Conservation (phyloP, 2,329 filamentous ascomycete genomes). For the Phoma herbarum region DNA sequence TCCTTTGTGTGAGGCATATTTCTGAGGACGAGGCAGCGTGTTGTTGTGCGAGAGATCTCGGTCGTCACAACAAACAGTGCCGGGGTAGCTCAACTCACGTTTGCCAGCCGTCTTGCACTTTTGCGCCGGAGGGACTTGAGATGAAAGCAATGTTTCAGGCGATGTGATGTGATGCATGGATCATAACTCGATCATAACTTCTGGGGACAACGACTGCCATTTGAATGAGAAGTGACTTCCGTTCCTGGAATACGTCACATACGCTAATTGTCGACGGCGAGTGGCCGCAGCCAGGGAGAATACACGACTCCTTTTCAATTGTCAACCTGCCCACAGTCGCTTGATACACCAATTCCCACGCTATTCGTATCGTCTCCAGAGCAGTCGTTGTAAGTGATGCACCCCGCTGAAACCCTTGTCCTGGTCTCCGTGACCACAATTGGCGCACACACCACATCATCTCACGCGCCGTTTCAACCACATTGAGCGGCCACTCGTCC, state of each 20-base stretch:
- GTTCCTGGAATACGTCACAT: constrained; percentile 18
- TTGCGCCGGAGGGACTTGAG: constrained; percentile 4
- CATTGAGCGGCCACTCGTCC: constrained; percentile 21
- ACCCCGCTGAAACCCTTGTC: constrained; percentile 26
- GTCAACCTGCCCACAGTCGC: constrained; percentile 15
- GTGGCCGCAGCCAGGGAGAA: constrained; percentile 10
- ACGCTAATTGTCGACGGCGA: constrained; percentile 13
- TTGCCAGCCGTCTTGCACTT: constrained; percentile 2
- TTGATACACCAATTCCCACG: constrained; percentile 12
- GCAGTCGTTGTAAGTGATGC: constrained; percentile 33
- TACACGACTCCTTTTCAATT: constrained; percentile 16
- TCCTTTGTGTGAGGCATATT: constrained; percentile 10
- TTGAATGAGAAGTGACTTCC: constrained; percentile 9
- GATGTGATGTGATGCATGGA: constrained; percentile 21
- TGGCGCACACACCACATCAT: constrained; percentile 37
- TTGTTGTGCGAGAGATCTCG: constrained; percentile 11
- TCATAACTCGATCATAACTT: constrained; percentile 16
- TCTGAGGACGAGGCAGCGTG: background rate
- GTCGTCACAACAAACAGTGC: constrained; percentile 16
- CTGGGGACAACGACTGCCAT: constrained; percentile 12
- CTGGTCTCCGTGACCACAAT: constrained; percentile 24
- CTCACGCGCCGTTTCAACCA: constrained; percentile 33
- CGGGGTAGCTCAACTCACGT: background rate
- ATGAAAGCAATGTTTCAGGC: constrained; percentile 13
- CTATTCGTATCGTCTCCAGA: constrained; percentile 18